Base-by-base conservation (phyloP, 2,329 filamentous ascomycete species). In the Fusarium clavum region DNA sequence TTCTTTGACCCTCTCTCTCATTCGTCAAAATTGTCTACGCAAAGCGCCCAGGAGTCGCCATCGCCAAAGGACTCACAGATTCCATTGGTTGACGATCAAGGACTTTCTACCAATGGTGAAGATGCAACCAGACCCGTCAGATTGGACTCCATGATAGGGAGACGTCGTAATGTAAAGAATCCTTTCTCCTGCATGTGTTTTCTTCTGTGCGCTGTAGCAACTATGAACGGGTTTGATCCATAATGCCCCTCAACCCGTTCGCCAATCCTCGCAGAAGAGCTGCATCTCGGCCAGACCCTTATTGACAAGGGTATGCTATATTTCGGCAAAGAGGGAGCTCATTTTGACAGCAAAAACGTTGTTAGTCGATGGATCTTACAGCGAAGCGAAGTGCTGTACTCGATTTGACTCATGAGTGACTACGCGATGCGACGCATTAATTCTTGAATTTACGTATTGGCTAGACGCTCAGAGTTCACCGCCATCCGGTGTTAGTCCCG, bases 41-140 rank as follows among this genome's bases (percentile, higher is more conserved):
- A 75, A 74, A 73, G 69, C 71, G 71, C 71, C 71, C 57, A 54
- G 56, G 34, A 70, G 41, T 73, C 63, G 62, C 65, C 64, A 51
- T 64, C 57, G 25, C 20, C 38, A 46, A 56, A 44, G 38, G 48
- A 61, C 56, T 67, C 60, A 30, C 47, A 8, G 8, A 60, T 70
- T 29, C 61, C 57, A 75, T 75, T 75, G 73, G 73, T n/a, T 29
- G 45, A 54, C 34, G 45, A 38, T 53, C 47, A 52, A 47, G 16
- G 46, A 61, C 34, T 75, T 74, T 75, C 73, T 74, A 41, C 73
- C 73, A 75, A 75, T 75, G 56, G 69, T 45, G 32, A 20, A 40
- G 27, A 30, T 54, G 64, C 22, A 56, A 74, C 66, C 64, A 64
- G 47, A 43, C 59, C 34, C 61, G 57, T 72, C 62, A 60, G 54